Base-by-base conservation (phyloP, 495 filamentous ascomycete genomes). In the Penicillium paxilli region DNA sequence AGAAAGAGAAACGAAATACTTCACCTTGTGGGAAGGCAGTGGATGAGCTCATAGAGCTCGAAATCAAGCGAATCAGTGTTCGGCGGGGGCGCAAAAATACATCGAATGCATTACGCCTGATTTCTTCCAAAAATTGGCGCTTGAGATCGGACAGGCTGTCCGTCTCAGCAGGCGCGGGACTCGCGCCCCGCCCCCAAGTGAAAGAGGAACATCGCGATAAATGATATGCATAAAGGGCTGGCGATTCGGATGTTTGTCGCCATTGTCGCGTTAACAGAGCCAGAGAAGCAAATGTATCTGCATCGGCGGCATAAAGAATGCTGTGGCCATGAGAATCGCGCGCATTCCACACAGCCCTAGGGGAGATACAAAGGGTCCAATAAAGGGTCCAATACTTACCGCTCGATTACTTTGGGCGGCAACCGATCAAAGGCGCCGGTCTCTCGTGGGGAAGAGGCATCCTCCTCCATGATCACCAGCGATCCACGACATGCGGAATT, bases 1-100 rank as follows among this genome's bases (percentile, higher is more conserved):
- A 93, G 51, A 90, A 84, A 51, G 81, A 81, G 60, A 94, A 95
- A 47, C 90, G 88, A 69, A 95, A 89, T 40, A 89, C 89, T 67
- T 95, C 90, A 19, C 90, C 90, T 5, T 88, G 87, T 0, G 90
- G 90, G 51, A 87, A 87, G 0, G 85, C 82, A 8, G 88, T 89
- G 11, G 90, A 89, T 0, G 89, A 92, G 54, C 87, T 90, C 65
- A 90, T 88, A 16, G 88, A 91, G 26, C 85, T 88, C 14, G 88
- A 92, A n/a, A 92, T 84, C 22, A 95, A 70, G 51, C 85, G 90
- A 55, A 94, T 79, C 32, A 89, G 67, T 16, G 87, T 92, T 49
- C 80, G 75, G 33, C 65, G 81, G 6, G 90, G 90, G 19, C 86
- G 81, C 19, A 92, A 66, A 65, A 89, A 91, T 7, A 87, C 83